A percentile compares a stretch with the other conserved stretches of the same genome.
Conservation (phyloP, 768 basidiomycete genomes). For the Podaxis sp. region DNA sequence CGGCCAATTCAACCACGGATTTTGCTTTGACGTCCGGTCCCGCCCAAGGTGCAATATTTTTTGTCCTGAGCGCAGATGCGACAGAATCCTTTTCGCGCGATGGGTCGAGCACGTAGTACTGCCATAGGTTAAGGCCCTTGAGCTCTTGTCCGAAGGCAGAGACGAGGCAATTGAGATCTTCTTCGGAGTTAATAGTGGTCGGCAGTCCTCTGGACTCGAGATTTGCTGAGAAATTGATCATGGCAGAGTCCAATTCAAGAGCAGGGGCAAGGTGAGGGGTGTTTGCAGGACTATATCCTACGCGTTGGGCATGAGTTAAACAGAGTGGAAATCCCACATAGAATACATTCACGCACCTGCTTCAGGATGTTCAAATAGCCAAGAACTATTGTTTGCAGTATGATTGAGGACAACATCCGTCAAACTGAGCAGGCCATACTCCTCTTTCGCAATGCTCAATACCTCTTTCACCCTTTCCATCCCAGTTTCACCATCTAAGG, state of each 20-base stretch:
- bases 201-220: conserved; percentile 70
- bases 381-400: conserved; percentile 90
- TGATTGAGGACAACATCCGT: conserved; percentile 98
- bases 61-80: conserved; percentile 45
- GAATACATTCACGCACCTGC: conserved; percentile 55
- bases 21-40: conserved; percentile 58
- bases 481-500: conserved; percentile 43
- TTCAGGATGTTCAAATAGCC: conserved; percentile 93
- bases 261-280: conserved; percentile 92
- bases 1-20: conserved; percentile 59
- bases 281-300: conserved; percentile 88
- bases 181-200: conserved; percentile 52
- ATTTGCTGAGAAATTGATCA: conserved; percentile 73
- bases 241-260: conserved; percentile 83
- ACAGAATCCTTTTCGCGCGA: conserved; percentile 58
- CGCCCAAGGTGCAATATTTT: conserved; percentile 50
- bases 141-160: conserved; percentile 56
- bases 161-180: conserved; percentile 68
- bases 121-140: conserved; percentile 75
- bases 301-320: not conserved
- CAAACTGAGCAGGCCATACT: conserved; percentile 84
- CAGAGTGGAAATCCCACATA: not conserved
- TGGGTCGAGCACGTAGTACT: conserved; percentile 89
- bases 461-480: conserved; percentile 55
- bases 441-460: conserved; percentile 67